Evolutionary conservation across 2,329 filamentous ascomycete genomes (phyloP).

Genomic region (Hypoxylon sp.): DNA sequence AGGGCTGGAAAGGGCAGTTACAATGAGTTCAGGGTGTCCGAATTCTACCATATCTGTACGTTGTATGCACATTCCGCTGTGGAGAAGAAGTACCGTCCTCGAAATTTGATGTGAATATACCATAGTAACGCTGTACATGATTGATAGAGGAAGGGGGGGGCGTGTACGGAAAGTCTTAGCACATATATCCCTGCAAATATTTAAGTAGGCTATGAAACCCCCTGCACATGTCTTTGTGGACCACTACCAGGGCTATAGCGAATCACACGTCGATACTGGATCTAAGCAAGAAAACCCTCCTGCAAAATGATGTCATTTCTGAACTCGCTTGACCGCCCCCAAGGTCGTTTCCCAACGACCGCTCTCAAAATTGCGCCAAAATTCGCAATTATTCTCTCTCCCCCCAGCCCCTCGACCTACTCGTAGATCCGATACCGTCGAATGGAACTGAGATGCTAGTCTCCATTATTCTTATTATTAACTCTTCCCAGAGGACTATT

Average conservation of each 20-base stretch:
- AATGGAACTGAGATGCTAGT: slow-evolving; percentile 27
- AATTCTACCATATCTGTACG: slow-evolving; percentile 40
- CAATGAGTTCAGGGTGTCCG: slow-evolving; percentile 29
- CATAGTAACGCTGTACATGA: slow-evolving; percentile 5
- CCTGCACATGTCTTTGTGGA: slow-evolving; percentile 40
- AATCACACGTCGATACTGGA: slow-evolving; percentile 25
- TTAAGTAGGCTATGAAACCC: slow-evolving; percentile 38
- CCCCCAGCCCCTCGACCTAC: slow-evolving; percentile 26
- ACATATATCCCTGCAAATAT: slow-evolving; percentile 39
- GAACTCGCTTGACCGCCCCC: slow-evolving; percentile 45
- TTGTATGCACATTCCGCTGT: slow-evolving; percentile 41
- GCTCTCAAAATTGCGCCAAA: slow-evolving; percentile 44
- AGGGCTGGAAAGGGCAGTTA: slow-evolving; percentile 30
- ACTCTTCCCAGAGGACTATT: slow-evolving; percentile 28
- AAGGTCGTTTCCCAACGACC: slow-evolving; percentile 42
- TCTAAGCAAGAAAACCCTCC: slow-evolving; percentile 38
- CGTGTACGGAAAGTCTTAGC: slow-evolving; percentile 31
- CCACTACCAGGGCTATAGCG: slow-evolving; percentile 19
- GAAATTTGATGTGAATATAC: slow-evolving; percentile 24
- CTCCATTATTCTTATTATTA: slow-evolving; percentile 33
- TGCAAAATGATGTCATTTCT: slow-evolving; percentile 42
- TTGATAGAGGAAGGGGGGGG: slow-evolving; percentile 26
- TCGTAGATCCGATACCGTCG: slow-evolving; percentile 35
- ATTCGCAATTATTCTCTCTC: slow-evolving; percentile 38
- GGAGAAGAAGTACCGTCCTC: slow-evolving; percentile 38